These are phyloP conservation scores for Lactarius hatsudake DNA, from an alignment of 768 basidiomycete genomes.

Conservation along the genomic window DNA sequence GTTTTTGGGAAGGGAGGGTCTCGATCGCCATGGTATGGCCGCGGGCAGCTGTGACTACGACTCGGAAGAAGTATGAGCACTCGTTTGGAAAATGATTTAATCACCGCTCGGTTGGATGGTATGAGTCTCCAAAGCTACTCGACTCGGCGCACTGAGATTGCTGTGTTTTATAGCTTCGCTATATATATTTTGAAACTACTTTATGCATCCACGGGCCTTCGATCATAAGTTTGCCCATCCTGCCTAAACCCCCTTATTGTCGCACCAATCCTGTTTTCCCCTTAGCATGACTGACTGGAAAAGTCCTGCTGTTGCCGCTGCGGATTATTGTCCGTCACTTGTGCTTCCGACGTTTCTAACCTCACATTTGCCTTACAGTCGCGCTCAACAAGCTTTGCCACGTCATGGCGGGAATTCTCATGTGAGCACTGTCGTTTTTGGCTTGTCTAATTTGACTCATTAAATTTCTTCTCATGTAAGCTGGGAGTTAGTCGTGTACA, in stretches of 20 bases:
- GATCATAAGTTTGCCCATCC: neutral
- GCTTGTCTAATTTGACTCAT: neutral
- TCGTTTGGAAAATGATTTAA: too few relatives aligned
- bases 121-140: too few relatives aligned
- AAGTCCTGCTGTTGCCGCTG: neutral
- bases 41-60: too few relatives aligned
- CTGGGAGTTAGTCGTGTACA: neutral
- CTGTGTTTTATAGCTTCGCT: neutral
- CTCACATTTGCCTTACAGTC: neutral
- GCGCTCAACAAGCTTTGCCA: constrained; percentile 3
- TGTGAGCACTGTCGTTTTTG: neutral
- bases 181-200: neutral
- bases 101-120: too few relatives aligned
- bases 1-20: too few relatives aligned
- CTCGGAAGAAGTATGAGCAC: too few relatives aligned
- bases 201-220: neutral
- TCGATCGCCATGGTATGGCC: too few relatives aligned
- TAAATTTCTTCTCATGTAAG: neutral
- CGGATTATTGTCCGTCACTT: neutral
- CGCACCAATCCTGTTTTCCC: neutral
- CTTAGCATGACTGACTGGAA: neutral
- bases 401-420: constrained; percentile 15
- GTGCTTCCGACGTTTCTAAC: neutral
- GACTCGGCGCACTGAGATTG: too few relatives aligned
- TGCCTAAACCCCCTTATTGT: neutral